Evolutionary conservation across 2,329 filamentous ascomycete genomes (phyloP).

Genomic region (Colletotrichum lindemuthianum): DNA sequence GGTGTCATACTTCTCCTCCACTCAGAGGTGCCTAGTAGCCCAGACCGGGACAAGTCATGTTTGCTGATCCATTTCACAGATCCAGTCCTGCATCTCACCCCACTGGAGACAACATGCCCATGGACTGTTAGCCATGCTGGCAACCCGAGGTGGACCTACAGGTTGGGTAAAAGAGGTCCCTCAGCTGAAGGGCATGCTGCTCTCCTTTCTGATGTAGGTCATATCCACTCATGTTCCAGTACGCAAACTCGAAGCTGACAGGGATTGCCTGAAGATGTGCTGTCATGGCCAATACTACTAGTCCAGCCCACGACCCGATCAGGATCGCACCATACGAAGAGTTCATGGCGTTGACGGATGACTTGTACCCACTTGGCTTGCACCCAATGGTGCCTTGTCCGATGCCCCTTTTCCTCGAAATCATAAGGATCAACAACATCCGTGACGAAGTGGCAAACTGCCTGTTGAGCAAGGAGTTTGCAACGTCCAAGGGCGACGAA

Average conservation of each 20-base stretch:
- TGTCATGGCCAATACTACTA: slow-evolving; percentile 49
- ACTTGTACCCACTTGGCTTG: slow-evolving; percentile 35
- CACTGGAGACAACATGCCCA: slow-evolving; percentile 34
- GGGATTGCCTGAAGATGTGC: slow-evolving; percentile 39
- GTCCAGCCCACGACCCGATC: slow-evolving; percentile 45
- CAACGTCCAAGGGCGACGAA: background rate
- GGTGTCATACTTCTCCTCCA: slow-evolving; percentile 30
- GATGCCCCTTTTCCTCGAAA: slow-evolving; percentile 43
- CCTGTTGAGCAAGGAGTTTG: slow-evolving; percentile 30
- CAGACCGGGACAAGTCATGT: background rate
- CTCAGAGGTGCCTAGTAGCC: slow-evolving; percentile 15
- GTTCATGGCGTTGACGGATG: slow-evolving; percentile 40
- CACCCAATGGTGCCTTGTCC: slow-evolving; percentile 45
- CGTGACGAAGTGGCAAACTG: slow-evolving; percentile 39
- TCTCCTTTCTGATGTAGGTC: slow-evolving; percentile 24
- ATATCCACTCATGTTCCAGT: background rate
- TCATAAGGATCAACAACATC: slow-evolving; percentile 49
- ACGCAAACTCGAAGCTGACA: slow-evolving; percentile 18
- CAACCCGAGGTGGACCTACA: slow-evolving; percentile 17
- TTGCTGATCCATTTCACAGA: slow-evolving; percentile 1
- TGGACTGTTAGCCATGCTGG: slow-evolving; percentile 32
- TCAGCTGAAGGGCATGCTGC: background rate
- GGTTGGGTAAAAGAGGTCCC: slow-evolving; percentile 12
- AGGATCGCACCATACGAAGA: slow-evolving; percentile 40
- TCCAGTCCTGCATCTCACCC: slow-evolving; percentile 28